These are phyloP conservation scores for Carex pumila DNA, from an alignment of 176 grass and related monocot species.

Conservation along the genomic window DNA sequence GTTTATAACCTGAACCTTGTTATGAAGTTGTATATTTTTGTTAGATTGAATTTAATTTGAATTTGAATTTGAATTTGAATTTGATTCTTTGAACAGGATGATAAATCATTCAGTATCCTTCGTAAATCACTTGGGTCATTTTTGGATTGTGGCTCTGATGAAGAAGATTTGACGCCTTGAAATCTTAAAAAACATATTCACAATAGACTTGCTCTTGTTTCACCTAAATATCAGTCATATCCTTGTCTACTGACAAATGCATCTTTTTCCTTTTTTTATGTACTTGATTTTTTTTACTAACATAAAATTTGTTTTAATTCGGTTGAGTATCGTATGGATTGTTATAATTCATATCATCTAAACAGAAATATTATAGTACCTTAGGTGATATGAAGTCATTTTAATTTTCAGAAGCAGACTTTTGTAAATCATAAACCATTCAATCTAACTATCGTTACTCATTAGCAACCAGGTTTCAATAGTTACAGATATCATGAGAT, in stretches of 20 bases:
- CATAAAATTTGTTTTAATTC: neutral
- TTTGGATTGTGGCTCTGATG: constrained; percentile 61
- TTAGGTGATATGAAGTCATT: neutral
- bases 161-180: neutral
- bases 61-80: neutral
- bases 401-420: neutral
- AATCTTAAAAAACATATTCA: neutral
- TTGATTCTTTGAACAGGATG: constrained; percentile 45
- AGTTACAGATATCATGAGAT: neutral
- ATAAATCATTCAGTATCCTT: constrained; percentile 72
- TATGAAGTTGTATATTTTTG: no score
- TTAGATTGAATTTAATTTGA: neutral
- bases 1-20: neutral
- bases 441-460: neutral
- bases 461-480: neutral
- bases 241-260: neutral
- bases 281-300: neutral
- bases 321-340: no score
- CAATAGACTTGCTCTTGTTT: neutral
- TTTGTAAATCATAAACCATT: neutral
- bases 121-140: constrained; percentile 82
- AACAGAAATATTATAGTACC: no score
- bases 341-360: no score
- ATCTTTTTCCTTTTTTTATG: neutral
- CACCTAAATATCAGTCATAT: neutral